Conservation (phyloP, 495 filamentous ascomycete genomes). For the Cenococcum geophilum region DNA sequence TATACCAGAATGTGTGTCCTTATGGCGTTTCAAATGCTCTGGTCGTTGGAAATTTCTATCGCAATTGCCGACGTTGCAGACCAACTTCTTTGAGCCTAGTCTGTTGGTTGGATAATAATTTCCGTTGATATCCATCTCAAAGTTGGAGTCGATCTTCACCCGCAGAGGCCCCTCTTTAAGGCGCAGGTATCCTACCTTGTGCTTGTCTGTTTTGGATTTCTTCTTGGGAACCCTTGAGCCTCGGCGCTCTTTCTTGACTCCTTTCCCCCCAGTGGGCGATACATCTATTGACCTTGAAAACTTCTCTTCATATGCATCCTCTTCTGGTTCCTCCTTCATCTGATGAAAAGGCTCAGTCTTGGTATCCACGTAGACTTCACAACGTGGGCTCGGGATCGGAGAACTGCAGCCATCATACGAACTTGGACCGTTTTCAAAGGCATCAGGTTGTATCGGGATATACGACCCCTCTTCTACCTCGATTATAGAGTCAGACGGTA, state of each 20-base stretch:
- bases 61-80: background rate
- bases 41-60: background rate
- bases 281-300: background rate
- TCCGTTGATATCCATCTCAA: background rate
- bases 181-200: background rate
- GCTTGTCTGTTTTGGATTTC: background rate
- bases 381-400: background rate
- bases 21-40: slow-evolving; percentile 4
- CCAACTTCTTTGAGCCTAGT: background rate
- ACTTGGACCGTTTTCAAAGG: background rate
- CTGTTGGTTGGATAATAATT: background rate
- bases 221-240: background rate
- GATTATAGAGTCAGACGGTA: background rate
- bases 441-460: background rate
- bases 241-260: slow-evolving; percentile 1
- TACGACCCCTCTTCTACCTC: background rate
- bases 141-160: background rate
- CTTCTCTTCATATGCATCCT: background rate
- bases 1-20: background rate
- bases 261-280: slow-evolving; percentile 1
- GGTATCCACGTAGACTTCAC: background rate
- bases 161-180: background rate
- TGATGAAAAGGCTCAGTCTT: background rate
- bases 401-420: slow-evolving; percentile 1
- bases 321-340: slow-evolving; percentile 1